Base-by-base conservation (phyloP, 805 yeast species). In the Zygosaccharomyces lentus region DNA sequence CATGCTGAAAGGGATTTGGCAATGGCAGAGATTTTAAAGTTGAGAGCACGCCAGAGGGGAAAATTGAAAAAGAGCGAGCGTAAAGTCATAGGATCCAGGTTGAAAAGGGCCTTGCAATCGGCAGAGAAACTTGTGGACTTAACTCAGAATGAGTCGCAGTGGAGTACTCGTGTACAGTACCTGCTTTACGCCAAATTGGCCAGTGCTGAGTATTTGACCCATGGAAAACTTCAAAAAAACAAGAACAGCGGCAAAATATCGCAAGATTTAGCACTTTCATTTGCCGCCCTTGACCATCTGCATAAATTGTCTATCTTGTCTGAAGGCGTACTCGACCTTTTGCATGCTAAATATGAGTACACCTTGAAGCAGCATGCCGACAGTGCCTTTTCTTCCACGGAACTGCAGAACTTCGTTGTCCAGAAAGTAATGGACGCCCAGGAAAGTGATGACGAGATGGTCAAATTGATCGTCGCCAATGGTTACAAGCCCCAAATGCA, bases 1-100 rank as follows among this genome's bases (percentile, higher is more conserved):
- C 74, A 76, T n/a, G 81, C 84, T 1, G 98, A 93, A 65, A 76
- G 96, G 59, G 86, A 87, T 54, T 69, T 61, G 25, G 58, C 64
- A 4, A 40, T 59, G 15, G 62, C 53, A 12, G 68, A 65, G 46
- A 46, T 48, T 16, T 53, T 62, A 31, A 64, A 62, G 42, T 29
- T 61, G 37, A 57, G 59, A 42, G 57, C 61, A n/a, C 57, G 62
- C 29, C 56, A 53, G 35, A 60, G 68, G 44, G 64, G 64, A 32
- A 54, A 57, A 26, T 52, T 57, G 27, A 64, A 71, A 48, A 54
- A 49, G 7, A 51, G 56, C 40, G 68, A 65, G 60, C 61, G 64
- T 51, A 75, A 75, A 45, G 76, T 82, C 48, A 67, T 84, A 55
- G 59, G 73, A 9, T 76, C 89, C 23, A 85, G 86, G 63, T 75